Conservation (phyloP, 495 filamentous ascomycete genomes). For the Penicillium salamii region DNA sequence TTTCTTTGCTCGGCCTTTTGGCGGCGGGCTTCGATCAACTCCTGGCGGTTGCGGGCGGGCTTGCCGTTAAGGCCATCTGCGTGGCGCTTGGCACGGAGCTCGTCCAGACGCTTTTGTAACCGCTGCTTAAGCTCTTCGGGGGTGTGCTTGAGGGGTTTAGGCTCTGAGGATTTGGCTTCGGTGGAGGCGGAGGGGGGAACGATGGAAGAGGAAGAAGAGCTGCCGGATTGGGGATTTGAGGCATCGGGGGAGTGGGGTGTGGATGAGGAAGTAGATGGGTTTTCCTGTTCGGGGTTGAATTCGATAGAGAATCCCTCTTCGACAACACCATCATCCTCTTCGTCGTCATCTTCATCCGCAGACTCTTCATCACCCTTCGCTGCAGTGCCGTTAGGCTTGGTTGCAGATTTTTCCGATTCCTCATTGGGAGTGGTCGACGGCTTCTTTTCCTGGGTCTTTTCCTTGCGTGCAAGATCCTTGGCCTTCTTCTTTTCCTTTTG, state of each 20-base stretch:
- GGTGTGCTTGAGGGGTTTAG: constrained; percentile 51
- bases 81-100: constrained; percentile 75
- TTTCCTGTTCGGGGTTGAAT: constrained; percentile 38
- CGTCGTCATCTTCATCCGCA: constrained; percentile 29
- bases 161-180: constrained; percentile 34
- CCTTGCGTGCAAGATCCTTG: constrained; percentile 44
- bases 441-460: constrained; percentile 42
- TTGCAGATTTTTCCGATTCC: constrained; percentile 15
- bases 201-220: constrained; percentile 70
- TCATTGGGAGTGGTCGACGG: constrained; percentile 12
- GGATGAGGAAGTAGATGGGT: constrained; percentile 49
- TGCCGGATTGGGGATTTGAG: constrained; percentile 56
- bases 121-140: constrained; percentile 69
- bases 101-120: constrained; percentile 75
- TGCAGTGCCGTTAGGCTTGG: constrained; percentile 32
- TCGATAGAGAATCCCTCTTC: constrained; percentile 47
- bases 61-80: constrained; percentile 77
- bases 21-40: constrained; percentile 83
- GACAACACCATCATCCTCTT: constrained; percentile 34
- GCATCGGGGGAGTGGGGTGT: constrained; percentile 62
- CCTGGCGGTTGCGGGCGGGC: constrained; percentile 76
- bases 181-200: constrained; percentile 49
- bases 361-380: constrained; percentile 16
- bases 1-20: constrained; percentile 83
- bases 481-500: constrained; percentile 50